phyloP scores from a whole-genome alignment of 768 basidiomycete genomes.

The Mycena maculata region DNA sequence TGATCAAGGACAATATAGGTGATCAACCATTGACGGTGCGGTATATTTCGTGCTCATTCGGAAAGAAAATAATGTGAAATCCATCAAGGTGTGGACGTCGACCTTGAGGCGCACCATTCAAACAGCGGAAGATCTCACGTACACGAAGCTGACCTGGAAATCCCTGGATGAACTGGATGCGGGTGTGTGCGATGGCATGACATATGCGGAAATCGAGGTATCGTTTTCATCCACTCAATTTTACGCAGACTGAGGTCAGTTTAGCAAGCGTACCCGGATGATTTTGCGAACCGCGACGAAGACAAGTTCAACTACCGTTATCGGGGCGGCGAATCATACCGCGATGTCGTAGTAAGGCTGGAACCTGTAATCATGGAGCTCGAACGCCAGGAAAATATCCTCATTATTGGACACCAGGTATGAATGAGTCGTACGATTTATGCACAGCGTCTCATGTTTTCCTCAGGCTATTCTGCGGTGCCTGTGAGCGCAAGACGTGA shows the following conservation, averaged over 20 bases:
- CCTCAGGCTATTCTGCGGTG: constrained; percentile 81
- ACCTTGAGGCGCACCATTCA: constrained; percentile 94
- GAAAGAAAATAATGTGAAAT: constrained; percentile 7
- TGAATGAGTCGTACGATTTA: neutral
- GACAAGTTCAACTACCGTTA: constrained; percentile 99
- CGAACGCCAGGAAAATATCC: constrained; percentile 96
- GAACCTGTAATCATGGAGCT: constrained; percentile 99
- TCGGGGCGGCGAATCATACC: constrained; percentile 96
- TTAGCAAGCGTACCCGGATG: constrained; percentile 95
- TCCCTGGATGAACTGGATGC: constrained; percentile 98
- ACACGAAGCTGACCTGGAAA: constrained; percentile 97
- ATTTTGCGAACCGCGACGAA: constrained; percentile 97
- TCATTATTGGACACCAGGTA: constrained; percentile 96
- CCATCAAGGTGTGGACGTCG: constrained; percentile 94
- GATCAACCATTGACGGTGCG: constrained; percentile 84
- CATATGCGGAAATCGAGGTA: constrained; percentile 98
- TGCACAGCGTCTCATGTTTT: neutral
- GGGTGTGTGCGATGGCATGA: constrained; percentile 99
- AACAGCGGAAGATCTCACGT: constrained; percentile 84
- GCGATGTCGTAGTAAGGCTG: constrained; percentile 93
- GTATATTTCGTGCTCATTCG: constrained; percentile 6
- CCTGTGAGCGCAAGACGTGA: constrained; percentile 58
- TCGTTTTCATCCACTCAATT: constrained; percentile 25
- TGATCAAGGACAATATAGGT: constrained; percentile 93
- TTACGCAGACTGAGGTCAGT: neutral